Percentiles rank a stretch among this genome's conserved stretches.
Conservation (phyloP, 176 grass and related monocot species). For the Oryza longistaminata region DNA sequence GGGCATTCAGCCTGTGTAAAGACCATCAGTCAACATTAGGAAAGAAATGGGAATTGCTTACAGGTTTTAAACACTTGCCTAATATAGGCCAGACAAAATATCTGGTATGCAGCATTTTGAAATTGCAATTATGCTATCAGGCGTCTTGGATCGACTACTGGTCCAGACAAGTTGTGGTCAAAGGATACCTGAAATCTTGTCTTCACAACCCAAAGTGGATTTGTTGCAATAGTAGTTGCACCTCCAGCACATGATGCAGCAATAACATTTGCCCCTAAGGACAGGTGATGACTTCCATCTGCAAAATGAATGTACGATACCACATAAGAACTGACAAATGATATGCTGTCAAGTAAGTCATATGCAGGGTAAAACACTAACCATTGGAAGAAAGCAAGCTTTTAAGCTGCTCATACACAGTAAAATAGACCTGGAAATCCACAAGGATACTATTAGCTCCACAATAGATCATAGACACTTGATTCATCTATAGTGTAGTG, state of each 20-base stretch:
- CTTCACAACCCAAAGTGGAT: constrained; percentile 99
- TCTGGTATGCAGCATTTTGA: neutral
- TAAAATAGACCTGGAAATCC: constrained; percentile 78
- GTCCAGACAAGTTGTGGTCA: constrained; percentile 19
- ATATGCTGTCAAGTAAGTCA: constrained; percentile 16
- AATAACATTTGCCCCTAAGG: constrained; percentile 82
- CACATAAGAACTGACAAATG: constrained; percentile 20
- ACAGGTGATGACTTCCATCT: constrained; percentile 74
- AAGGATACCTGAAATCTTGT: constrained; percentile 90
- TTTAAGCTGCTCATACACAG: constrained; percentile 93
- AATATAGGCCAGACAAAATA: neutral
- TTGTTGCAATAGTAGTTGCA: constrained; percentile 83
- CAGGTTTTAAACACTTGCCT: neutral
- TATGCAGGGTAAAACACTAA: constrained; percentile 52
- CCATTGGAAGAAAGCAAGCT: constrained; percentile 66
- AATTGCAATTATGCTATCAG: constrained; percentile 9
- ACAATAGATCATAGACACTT: neutral
- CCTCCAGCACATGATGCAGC: constrained; percentile 97
- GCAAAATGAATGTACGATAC: constrained; percentile 38
- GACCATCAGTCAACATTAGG: neutral
- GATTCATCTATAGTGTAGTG: neutral
- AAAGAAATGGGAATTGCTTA: neutral
- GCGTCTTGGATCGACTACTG: neutral
- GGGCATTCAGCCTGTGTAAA: neutral
- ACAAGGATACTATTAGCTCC: constrained; percentile 27